Percentiles rank a stretch among this genome's conserved stretches.
These are phyloP conservation scores for Corymbia citriodora DNA, from an alignment of 441 rosid species.

Conservation along the genomic window DNA sequence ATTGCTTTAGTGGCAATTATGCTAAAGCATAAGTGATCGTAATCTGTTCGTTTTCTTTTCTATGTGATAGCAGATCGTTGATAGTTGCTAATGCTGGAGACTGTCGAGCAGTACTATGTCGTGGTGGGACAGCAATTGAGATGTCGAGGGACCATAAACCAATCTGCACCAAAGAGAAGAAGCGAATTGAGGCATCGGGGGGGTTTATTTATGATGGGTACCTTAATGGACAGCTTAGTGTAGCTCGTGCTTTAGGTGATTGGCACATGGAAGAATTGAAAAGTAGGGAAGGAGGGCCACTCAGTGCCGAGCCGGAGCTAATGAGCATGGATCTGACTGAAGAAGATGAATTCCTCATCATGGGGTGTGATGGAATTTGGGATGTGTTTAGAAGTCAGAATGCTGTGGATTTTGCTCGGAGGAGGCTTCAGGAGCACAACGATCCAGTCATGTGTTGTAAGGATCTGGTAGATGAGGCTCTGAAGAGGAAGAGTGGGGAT, in stretches of 20 bases:
- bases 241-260: slow-evolving; percentile 83
- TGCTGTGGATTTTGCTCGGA: slow-evolving; percentile 85
- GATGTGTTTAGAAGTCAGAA: slow-evolving; percentile 87
- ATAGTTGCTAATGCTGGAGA: slow-evolving; percentile 93
- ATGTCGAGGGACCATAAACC: slow-evolving; percentile 94
- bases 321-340: slow-evolving; percentile 41
- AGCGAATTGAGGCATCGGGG: slow-evolving; percentile 68
- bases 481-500: slow-evolving; percentile 85
- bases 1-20: background rate
- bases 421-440: slow-evolving; percentile 77
- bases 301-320: slow-evolving; percentile 83
- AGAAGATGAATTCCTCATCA: slow-evolving; percentile 82
- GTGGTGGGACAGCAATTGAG: slow-evolving; percentile 74
- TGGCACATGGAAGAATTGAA: slow-evolving; percentile 87
- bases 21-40: background rate
- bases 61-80: slow-evolving; percentile 36
- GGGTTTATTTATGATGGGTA: slow-evolving; percentile 68
- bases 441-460: slow-evolving; percentile 66
- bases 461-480: slow-evolving; percentile 75
- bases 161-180: slow-evolving; percentile 40
- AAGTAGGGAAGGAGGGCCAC: slow-evolving; percentile 57
- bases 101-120: slow-evolving; percentile 82
- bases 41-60: background rate
- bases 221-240: slow-evolving; percentile 68
- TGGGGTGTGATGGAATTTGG: slow-evolving; percentile 89